Base-by-base conservation (phyloP, 169 alveolate species). In the Plasmodium coatneyi region DNA sequence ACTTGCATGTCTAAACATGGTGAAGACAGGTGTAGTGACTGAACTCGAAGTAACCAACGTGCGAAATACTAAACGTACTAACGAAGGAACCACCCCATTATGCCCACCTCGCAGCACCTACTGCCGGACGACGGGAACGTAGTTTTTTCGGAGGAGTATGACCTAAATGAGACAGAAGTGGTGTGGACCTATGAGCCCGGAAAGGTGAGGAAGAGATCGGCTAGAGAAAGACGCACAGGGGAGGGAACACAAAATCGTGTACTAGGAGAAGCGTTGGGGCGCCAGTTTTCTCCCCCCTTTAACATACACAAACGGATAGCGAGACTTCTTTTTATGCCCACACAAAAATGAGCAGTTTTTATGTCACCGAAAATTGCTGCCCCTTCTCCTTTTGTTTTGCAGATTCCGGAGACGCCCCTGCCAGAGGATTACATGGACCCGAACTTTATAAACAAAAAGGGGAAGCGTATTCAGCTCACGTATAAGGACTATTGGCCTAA, bases 151-250 rank as follows among this genome's bases (percentile, higher is more conserved):
- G 95, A 97, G 22, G 91, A 94, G 30, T 96, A 96, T 46, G 95
- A 95, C 83, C 79, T 79, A 41, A 92, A 96, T n/a, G 91, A 49
- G 52, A 96, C 96, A 78, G 98, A 97, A 71, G 98, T 97, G 12
- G 98, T 95, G 30, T 97, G 98, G 96, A 93, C 98, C 25, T 97
- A 97, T 52, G 96, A 95, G 80, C 95, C 97, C 19, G 98, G 98
- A 30, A 80, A 97, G 87, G 95, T 97, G 2, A 19, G n/a, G 32
- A 83, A 76, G 28, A 30, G 3, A n/a, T 46, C n/a, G 25, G 41
- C 66, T 34, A 34, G 10, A 36, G 14, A 74, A 19, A 3, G 32
- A 60, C 3, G n/a, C 39, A 32, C 71, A 83, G 54, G 70, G 6
- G 28, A 5, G 30, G 28, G 32, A 22, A 49, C 80, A 74, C 54